Conservation (phyloP, 345 rosid genomes). For the Diplotaxis tenuifolia region DNA sequence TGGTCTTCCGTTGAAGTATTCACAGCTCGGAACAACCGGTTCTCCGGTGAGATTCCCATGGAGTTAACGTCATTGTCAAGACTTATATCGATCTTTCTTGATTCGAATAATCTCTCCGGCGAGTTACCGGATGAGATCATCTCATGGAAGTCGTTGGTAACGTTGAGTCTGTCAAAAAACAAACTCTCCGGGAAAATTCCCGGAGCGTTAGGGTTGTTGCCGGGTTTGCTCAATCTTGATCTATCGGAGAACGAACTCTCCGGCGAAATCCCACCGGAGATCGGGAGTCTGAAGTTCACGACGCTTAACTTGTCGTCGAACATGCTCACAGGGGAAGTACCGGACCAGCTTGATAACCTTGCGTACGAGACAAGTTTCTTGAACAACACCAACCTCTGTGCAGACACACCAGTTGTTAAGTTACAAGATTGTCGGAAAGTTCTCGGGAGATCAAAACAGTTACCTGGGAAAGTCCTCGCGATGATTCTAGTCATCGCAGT, state of each 20-base stretch:
- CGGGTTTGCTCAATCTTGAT: slow-evolving; percentile 51
- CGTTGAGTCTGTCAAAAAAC: slow-evolving; percentile 60
- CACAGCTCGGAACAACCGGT: slow-evolving; percentile 61
- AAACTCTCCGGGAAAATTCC: slow-evolving; percentile 71
- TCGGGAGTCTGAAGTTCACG: slow-evolving; percentile 48
- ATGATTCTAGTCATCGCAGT: slow-evolving; percentile 45
- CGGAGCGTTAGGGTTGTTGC: slow-evolving; percentile 55
- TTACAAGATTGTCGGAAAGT: slow-evolving; percentile 52
- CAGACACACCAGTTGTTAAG: slow-evolving; percentile 41
- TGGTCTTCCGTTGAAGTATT: slow-evolving; percentile 49
- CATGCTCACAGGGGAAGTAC: slow-evolving; percentile 64
- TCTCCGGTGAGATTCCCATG: slow-evolving; percentile 62
- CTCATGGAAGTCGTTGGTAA: slow-evolving; percentile 60
- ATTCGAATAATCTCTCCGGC: slow-evolving; percentile 64
- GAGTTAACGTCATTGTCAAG: slow-evolving; percentile 56
- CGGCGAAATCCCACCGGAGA: slow-evolving; percentile 60
- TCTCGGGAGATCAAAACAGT: slow-evolving; percentile 24
- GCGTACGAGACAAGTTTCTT: slow-evolving; percentile 72
- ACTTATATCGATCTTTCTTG: slow-evolving; percentile 48
- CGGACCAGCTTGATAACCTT: slow-evolving; percentile 50
- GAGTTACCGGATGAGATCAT: slow-evolving; percentile 56
- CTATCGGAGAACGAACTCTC: slow-evolving; percentile 67
- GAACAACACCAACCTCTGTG: slow-evolving; percentile 70
- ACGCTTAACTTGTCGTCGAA: slow-evolving; percentile 70
- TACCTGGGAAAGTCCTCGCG: slow-evolving; percentile 48